Evolutionary conservation across 768 basidiomycete genomes (phyloP).

Genomic region (Antrodiella citrinella): DNA sequence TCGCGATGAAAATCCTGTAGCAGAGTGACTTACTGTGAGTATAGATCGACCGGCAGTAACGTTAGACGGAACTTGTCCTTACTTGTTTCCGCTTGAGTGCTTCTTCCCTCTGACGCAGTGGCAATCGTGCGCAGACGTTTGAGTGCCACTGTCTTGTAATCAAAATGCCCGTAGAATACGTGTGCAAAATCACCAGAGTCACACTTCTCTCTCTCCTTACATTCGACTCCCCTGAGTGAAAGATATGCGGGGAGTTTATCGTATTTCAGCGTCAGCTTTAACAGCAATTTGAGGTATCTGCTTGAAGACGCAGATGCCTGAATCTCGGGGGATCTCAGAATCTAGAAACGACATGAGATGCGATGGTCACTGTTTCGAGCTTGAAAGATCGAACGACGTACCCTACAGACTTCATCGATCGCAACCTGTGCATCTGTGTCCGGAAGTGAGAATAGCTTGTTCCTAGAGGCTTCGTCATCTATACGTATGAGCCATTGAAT

Average conservation of each 20-base stretch:
- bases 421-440: no score
- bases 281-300: not conserved
- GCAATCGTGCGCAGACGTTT: slow-evolving; percentile 4
- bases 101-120: not conserved
- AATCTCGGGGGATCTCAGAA: not conserved
- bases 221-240: not conserved
- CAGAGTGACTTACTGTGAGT: no score
- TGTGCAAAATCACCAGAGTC: slow-evolving; percentile 2
- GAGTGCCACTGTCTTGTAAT: not conserved
- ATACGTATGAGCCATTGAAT: no score
- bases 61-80: not conserved
- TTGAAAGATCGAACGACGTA: no score
- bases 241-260: not conserved
- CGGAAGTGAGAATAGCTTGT: no score
- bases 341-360: no score
- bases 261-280: not conserved
- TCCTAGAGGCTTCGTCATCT: no score
- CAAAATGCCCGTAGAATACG: not conserved
- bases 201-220: not conserved
- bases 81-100: not conserved
- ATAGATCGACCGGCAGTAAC: not conserved
- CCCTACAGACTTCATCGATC: no score
- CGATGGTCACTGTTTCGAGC: no score
- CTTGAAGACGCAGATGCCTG: not conserved
- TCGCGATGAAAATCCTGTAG: slow-evolving; percentile 2